Conservation (phyloP, 108 stramenopile genomes). For the Skeletonema grethae region DNA sequence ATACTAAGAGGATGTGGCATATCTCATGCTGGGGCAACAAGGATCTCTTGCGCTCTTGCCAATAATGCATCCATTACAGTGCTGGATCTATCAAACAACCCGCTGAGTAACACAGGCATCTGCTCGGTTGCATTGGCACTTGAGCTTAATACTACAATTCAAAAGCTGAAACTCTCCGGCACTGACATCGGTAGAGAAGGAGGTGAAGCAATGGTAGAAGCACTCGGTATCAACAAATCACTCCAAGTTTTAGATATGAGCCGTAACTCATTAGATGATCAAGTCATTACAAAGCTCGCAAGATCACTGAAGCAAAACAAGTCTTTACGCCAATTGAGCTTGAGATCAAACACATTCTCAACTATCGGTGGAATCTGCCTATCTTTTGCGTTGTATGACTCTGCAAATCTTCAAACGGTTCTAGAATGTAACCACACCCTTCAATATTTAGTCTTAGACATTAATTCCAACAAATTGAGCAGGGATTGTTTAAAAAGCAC, state of each 20-base stretch:
- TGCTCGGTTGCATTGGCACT: constrained; percentile 9
- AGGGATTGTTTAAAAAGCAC: background rate
- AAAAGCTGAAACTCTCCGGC: constrained; percentile 9
- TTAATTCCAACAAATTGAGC: background rate
- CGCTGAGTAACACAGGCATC: background rate
- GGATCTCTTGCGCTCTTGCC: constrained; percentile 10
- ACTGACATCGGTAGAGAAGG: constrained; percentile 1
- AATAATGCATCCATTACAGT: constrained; percentile 4
- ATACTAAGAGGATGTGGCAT: constrained; percentile 7
- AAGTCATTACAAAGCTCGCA: constrained; percentile 2
- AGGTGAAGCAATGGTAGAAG: background rate
- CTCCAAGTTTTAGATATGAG: constrained; percentile 12
- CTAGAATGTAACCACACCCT: constrained; percentile 8
- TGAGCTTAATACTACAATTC: background rate
- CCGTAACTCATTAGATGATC: constrained; percentile 5
- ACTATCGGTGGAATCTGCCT: background rate
- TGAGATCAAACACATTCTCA: constrained; percentile 10
- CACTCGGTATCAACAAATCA: background rate
- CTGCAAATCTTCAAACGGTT: constrained; percentile 2
- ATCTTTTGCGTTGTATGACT: constrained; percentile 2
- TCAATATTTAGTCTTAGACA: constrained; percentile 4
- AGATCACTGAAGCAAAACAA: constrained; percentile 3
- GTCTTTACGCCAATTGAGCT: constrained; percentile 4
- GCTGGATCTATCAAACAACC: constrained; percentile 16
- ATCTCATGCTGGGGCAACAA: constrained; percentile 8